Base-by-base conservation (phyloP, 805 yeast genomes). In the Torulaspora maleeae region DNA sequence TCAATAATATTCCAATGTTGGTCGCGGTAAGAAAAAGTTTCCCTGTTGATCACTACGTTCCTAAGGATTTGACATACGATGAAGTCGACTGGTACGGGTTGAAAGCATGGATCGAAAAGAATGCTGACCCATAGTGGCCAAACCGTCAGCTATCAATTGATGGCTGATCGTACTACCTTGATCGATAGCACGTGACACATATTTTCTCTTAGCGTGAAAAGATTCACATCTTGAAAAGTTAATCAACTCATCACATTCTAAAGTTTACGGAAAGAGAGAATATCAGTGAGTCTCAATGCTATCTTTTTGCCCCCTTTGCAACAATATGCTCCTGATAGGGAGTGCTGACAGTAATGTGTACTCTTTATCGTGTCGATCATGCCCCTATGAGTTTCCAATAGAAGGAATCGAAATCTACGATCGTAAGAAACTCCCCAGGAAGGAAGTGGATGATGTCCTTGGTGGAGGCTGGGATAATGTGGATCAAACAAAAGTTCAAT, bases 391-490 rank as follows among this genome's bases (percentile, higher is more conserved):
- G 61, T 93, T 91, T 64, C 89, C 90, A 32, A 88, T 93, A 40
- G 76, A 75, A 22, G 95, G 91, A 2, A 73, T 86, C 34, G 89
- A 83, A 58, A 79, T 93, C 67, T 93, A 74, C 64, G 97, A 90
- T 61, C 75, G 97, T 45, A 88, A 86, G 61, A 76, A 77, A 50
- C 74, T 93, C 57, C 83, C 86, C 27, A 74, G 96, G 63, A 93
- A 93, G 60, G 85, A 88, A 54, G 91, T 93, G 2, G 99, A 93
- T 66, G 99, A 91, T 69, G 96, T 93, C 10, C 74, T 93, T 13
- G 99, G 99, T 46, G 97, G 96, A 25, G 95, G 97, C 1, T 93
- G 99, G 99, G 98, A 91, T 64, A 91, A 93, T 61, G 99, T 93
- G 22, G 99, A 93, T 63, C 97, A 93, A 63, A 93, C 98, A 0